phyloP scores from a whole-genome alignment of 345 rosid species.

The Moringa oleifera region DNA sequence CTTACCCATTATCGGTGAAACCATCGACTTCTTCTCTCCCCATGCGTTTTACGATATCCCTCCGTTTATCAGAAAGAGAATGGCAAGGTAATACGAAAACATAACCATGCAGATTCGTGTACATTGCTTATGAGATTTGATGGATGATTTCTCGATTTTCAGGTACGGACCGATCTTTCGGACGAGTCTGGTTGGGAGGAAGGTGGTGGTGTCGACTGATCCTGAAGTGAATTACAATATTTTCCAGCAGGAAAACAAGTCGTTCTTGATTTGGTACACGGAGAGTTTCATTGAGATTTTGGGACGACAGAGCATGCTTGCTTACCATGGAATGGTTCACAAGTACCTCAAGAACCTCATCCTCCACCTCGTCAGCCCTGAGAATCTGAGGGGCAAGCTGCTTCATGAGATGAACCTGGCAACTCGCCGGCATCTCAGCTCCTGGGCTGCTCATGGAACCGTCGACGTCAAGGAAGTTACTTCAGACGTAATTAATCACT shows the following conservation, averaged over 20 bases:
- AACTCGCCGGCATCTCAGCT: constrained; percentile 17
- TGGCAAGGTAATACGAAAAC: constrained; percentile 7
- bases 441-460: constrained; percentile 18
- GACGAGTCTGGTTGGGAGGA: constrained; percentile 31
- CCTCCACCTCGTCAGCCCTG: constrained; percentile 29
- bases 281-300: constrained; percentile 29
- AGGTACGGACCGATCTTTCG: constrained; percentile 41
- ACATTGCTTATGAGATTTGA: background rate
- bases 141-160: background rate
- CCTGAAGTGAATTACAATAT: constrained; percentile 31
- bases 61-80: constrained; percentile 27
- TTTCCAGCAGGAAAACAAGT: constrained; percentile 38
- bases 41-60: constrained; percentile 14
- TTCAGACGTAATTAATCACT: constrained; percentile 24
- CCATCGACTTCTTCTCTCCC: constrained; percentile 22
- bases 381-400: constrained; percentile 17
- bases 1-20: constrained; percentile 26
- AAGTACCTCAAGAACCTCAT: constrained; percentile 30
- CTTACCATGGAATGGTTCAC: constrained; percentile 26
- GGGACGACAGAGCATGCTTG: constrained; percentile 24
- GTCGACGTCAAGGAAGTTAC: constrained; percentile 28
- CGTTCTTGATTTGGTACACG: constrained; percentile 26
- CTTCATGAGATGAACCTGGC: constrained; percentile 19
- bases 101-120: background rate
- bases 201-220: constrained; percentile 33